phyloP scores from a whole-genome alignment of 1,139 yeast genomes.

The Yamadazyma taylorii region DNA sequence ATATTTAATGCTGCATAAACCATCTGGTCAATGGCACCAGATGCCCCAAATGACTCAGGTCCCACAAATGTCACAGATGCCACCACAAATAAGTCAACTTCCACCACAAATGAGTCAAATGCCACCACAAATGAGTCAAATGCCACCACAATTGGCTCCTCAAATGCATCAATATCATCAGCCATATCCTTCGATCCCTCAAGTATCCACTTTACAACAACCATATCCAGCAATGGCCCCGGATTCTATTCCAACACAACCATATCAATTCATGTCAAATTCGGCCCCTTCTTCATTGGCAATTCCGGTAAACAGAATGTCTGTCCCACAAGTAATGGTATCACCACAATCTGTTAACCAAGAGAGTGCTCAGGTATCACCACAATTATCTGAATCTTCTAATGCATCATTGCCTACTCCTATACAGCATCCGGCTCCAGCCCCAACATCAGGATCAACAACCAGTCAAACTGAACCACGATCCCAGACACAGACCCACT shows the following conservation, averaged over 20 bases:
- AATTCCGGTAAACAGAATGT: not conserved
- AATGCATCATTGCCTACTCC: slow-evolving; percentile 1
- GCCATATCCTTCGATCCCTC: not conserved
- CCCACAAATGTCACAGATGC: not conserved
- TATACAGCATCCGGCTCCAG: not conserved
- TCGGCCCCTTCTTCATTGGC: slow-evolving; percentile 2
- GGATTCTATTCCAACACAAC: not conserved
- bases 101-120: too few species aligned
- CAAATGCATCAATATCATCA: not conserved
- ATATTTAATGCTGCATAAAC: not conserved
- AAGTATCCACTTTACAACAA: slow-evolving; percentile 1
- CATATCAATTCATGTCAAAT: not conserved
- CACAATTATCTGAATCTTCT: not conserved
- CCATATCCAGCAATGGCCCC: slow-evolving; percentile 1
- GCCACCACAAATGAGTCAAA: too few species aligned
- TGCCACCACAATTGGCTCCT: too few species aligned
- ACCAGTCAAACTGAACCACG: too few species aligned
- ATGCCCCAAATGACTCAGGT: not conserved
- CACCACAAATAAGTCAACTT: too few species aligned
- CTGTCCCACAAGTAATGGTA: not conserved
- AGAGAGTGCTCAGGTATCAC: not conserved
- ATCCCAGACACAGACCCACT: not conserved
- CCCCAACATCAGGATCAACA: not conserved
- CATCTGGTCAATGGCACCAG: not conserved
- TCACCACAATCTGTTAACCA: not conserved